A percentile compares a stretch with the other conserved stretches of the same genome.
These are phyloP conservation scores for Aspergillus chevalieri DNA, from an alignment of 2,329 filamentous ascomycete species.

Conservation along the genomic window DNA sequence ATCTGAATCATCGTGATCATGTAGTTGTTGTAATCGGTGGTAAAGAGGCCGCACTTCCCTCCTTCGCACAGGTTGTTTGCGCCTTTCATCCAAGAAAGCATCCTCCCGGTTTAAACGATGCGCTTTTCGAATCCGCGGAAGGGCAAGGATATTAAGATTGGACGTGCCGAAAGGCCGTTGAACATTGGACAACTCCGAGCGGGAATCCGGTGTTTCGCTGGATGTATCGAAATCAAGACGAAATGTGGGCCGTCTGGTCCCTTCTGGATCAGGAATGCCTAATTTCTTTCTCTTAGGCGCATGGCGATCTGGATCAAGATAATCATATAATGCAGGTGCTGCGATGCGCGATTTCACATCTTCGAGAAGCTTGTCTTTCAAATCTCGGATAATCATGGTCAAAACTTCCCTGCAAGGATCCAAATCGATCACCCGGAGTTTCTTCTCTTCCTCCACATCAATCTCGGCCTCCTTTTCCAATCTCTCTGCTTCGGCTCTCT, in stretches of 20 bases:
- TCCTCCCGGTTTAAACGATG: constrained; percentile 53
- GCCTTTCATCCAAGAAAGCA: constrained; percentile 63
- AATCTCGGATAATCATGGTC: constrained; percentile 69
- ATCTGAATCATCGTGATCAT: constrained; percentile 78
- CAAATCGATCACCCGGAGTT: constrained; percentile 75
- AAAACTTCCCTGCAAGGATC: constrained; percentile 85
- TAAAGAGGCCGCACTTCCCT: constrained; percentile 73
- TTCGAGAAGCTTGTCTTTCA: constrained; percentile 78
- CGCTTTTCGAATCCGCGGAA: constrained; percentile 70
- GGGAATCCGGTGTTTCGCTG: constrained; percentile 56
- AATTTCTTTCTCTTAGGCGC: constrained; percentile 70
- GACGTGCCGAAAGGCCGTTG: constrained; percentile 33
- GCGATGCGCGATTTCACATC: constrained; percentile 86
- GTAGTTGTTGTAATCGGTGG: constrained; percentile 67
- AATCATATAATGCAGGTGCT: constrained; percentile 71
- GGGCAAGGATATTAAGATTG: constrained; percentile 54
- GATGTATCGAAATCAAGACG: constrained; percentile 56
- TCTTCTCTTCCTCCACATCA: constrained; percentile 85
- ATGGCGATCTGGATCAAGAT: constrained; percentile 76
- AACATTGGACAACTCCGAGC: constrained; percentile 33
- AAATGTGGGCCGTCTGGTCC: constrained; percentile 51
- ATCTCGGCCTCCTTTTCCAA: constrained; percentile 67
- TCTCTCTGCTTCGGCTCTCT: constrained; percentile 61
- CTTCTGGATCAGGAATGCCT: constrained; percentile 66
- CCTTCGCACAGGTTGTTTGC: constrained; percentile 49